phyloP scores from a whole-genome alignment of 139 green algal genomes.

The Bryopsis sp. region DNA sequence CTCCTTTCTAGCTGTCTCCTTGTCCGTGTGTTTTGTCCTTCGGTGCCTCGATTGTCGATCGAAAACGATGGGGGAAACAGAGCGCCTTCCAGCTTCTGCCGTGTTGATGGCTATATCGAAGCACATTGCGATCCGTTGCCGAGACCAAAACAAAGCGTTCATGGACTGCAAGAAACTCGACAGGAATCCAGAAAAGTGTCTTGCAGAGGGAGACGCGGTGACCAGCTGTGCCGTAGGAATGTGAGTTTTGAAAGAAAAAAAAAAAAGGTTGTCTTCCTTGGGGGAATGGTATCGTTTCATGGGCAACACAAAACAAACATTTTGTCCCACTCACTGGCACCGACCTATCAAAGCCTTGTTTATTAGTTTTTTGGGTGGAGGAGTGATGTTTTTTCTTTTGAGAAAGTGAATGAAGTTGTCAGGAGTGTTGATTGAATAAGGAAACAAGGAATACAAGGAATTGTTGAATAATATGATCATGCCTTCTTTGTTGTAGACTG shows the following conservation, averaged over 20 bases:
- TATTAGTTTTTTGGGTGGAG: no score
- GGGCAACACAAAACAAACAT: no score
- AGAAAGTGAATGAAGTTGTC: no score
- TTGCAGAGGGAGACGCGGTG: slow-evolving; percentile 43
- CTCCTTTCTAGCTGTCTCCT: background rate
- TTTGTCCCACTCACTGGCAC: background rate
- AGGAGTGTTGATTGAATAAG: no score
- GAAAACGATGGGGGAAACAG: slow-evolving; percentile 40
- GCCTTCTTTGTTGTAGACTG: slow-evolving; percentile 31
- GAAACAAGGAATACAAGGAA: no score
- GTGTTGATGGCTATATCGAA: slow-evolving; percentile 53
- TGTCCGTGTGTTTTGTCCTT: background rate
- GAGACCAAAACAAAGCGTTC: slow-evolving; percentile 40
- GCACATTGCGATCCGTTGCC: slow-evolving; percentile 42
- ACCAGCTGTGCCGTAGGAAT: slow-evolving; percentile 47
- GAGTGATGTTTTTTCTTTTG: no score
- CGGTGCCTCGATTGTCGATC: slow-evolving; percentile 39
- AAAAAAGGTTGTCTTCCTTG: background rate
- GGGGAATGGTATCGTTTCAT: no score
- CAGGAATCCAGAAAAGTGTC: slow-evolving; percentile 41
- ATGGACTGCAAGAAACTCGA: slow-evolving; percentile 47
- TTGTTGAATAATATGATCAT: no score
- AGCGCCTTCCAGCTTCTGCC: slow-evolving; percentile 38
- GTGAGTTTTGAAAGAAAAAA: slow-evolving; percentile 23
- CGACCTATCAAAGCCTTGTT: background rate